A percentile compares a stretch with the other conserved stretches of the same genome.
Conservation (phyloP, 306 rosid species). For the Cucurbita argyrosperma region DNA sequence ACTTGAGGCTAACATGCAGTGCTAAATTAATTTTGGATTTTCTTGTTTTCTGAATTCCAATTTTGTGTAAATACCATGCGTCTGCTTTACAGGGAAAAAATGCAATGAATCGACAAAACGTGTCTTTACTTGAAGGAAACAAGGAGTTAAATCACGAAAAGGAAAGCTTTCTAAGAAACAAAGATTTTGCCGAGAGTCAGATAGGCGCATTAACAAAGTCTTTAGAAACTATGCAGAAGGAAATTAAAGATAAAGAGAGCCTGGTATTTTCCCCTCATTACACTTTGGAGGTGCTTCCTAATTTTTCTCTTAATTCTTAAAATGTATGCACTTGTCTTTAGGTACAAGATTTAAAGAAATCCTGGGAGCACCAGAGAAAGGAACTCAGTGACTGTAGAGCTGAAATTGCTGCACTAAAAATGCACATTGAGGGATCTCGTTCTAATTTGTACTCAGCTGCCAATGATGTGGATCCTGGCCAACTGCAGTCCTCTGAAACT, state of each 20-base stretch:
- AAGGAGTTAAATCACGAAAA: conserved; percentile 52
- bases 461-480: conserved; percentile 30
- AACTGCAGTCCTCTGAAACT: conserved; percentile 34
- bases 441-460: conserved; percentile 26
- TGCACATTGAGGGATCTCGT: conserved; percentile 61
- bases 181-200: conserved; percentile 55
- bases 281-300: conserved; percentile 12
- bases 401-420: conserved; percentile 79
- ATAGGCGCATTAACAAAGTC: conserved; percentile 55
- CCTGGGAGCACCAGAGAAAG: conserved; percentile 65
- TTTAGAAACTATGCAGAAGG: conserved; percentile 66
- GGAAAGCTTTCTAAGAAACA: conserved; percentile 40
- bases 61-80: not conserved
- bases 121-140: conserved; percentile 42
- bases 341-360: conserved; percentile 65
- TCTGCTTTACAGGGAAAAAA: conserved; percentile 59
- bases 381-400: conserved; percentile 68
- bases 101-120: conserved; percentile 50
- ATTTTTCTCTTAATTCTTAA: conserved; percentile 5
- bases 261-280: conserved; percentile 33
- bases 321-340: conserved; percentile 21
- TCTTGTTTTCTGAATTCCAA: not conserved
- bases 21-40: not conserved
- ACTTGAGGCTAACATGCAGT: not conserved
- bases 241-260: conserved; percentile 68